These are phyloP conservation scores for Luvunga scandens DNA, from an alignment of 345 rosid genomes.

Conservation along the genomic window DNA sequence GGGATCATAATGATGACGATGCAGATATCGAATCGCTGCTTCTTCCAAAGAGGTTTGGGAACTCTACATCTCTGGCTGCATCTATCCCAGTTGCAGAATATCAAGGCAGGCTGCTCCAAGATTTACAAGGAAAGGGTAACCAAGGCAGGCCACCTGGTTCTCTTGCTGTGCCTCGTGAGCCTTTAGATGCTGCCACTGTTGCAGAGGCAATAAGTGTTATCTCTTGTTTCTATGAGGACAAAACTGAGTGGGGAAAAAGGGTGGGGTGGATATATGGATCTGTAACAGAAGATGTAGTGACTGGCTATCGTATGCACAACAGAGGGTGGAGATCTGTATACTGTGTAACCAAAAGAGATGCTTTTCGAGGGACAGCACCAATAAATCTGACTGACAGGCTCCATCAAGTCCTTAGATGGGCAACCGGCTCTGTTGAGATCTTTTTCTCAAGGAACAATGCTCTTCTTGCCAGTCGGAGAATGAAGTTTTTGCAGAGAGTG, in stretches of 20 bases:
- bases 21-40: constrained; percentile 68
- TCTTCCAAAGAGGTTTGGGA: constrained; percentile 66
- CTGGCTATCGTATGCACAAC: constrained; percentile 80
- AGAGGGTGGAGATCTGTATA: constrained; percentile 85
- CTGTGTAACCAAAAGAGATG: constrained; percentile 75
- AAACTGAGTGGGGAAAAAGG: constrained; percentile 77
- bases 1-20: constrained; percentile 44
- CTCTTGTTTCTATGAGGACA: constrained; percentile 80
- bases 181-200: constrained; percentile 80
- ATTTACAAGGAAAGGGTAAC: constrained; percentile 54
- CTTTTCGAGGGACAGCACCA: constrained; percentile 76
- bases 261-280: constrained; percentile 90
- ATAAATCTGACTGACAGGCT: constrained; percentile 74
- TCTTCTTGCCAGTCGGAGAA: constrained; percentile 47
- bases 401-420: constrained; percentile 88
- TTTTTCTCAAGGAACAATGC: constrained; percentile 81
- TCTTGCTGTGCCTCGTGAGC: constrained; percentile 75
- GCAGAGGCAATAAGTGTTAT: constrained; percentile 77
- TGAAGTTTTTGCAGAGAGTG: constrained; percentile 69
- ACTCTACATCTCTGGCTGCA: constrained; percentile 57
- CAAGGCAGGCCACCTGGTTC: constrained; percentile 74
- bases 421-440: constrained; percentile 81
- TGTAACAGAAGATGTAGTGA: constrained; percentile 79
- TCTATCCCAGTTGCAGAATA: constrained; percentile 78
- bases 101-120: constrained; percentile 73